These are phyloP conservation scores for Aspergillus bridgeri DNA, from an alignment of 495 filamentous ascomycete genomes.

Conservation along the genomic window DNA sequence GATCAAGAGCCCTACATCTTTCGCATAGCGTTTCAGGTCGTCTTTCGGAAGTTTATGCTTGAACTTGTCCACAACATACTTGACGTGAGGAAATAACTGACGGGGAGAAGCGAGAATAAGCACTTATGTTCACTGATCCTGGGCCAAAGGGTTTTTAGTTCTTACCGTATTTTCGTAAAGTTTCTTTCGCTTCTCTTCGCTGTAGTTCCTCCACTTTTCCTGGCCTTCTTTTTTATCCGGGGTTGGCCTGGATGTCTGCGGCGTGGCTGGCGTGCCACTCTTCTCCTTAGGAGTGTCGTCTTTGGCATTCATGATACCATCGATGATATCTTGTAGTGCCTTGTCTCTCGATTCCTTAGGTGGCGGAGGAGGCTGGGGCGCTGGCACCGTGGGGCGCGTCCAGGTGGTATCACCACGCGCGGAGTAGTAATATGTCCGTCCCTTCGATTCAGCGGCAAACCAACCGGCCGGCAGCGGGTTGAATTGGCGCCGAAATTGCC, in stretches of 20 bases:
- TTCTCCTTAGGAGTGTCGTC: constrained; percentile 64
- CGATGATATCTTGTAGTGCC: constrained; percentile 78
- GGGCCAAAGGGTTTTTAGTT: constrained; percentile 1
- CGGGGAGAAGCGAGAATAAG: constrained; percentile 4
- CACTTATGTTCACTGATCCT: background rate
- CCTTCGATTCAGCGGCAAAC: constrained; percentile 68
- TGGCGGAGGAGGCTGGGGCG: constrained; percentile 56
- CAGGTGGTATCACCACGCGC: constrained; percentile 72
- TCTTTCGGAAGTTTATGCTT: constrained; percentile 80
- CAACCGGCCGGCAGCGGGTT: constrained; percentile 72
- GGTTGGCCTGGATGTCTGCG: constrained; percentile 47
- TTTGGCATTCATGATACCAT: constrained; percentile 70
- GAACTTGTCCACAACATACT: constrained; percentile 81
- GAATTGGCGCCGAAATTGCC: constrained; percentile 52
- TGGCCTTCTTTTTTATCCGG: constrained; percentile 59
- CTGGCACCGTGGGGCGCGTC: constrained; percentile 67
- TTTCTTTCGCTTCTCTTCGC: constrained; percentile 85
- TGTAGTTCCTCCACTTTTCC: constrained; percentile 77
- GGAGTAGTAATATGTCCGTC: constrained; percentile 78
- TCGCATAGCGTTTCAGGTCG: constrained; percentile 81
- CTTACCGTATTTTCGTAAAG: constrained; percentile 87
- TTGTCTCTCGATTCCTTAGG: constrained; percentile 66
- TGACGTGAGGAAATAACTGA: constrained; percentile 78
- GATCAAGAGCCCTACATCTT: constrained; percentile 59
- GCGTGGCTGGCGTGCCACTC: constrained; percentile 45